Base-by-base conservation (phyloP, 163 green algal genomes). In the Picocystis sp. region DNA sequence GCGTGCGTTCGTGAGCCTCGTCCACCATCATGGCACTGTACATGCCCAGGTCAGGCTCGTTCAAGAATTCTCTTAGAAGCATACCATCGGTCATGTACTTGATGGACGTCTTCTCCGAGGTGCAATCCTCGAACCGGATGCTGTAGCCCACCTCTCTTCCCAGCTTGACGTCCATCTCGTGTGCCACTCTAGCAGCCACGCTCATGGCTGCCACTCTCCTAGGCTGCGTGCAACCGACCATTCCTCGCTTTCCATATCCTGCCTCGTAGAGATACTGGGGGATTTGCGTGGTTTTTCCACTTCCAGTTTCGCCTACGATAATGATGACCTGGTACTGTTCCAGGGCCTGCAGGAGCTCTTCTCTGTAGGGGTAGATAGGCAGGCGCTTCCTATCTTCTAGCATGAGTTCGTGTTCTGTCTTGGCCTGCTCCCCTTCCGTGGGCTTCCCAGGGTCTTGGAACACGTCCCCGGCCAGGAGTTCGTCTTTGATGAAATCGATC, bases 21-120 rank as follows among this genome's bases (percentile, higher is more conserved):
- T 98, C 89, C 19, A 98, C 75, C 72, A 98, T 98, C 78, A 98
- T 94, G 15, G 83, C 83, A 1, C 65, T 79, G 79, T 96, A 97
- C 17, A 56, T 71, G 1, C 73, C 82, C 49, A 97, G 71, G 69
- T 95, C 84, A 12, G 88, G 88, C 61, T 96, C 88, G 1, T 70
- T 71, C 35, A 97, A 76, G 57, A 95, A 93, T 77, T 97, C 88
- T 5, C 88, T 57, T 51, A 97, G 75, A 66, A 94, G 74, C 87
- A 95, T 96, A 69, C 87, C 86, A 58, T 94, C 86, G 9, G 86
- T 95, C 83, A 94, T 93, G 75, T 93, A 94, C 74, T 94, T 94
- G 44, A 95, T 47, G 43, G 93, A 50, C 3, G 88, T 97, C 70
- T 92, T 90, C 61, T 96, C 87, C 57, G 50, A 72, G 22, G 88